A percentile compares a stretch with the other conserved stretches of the same genome.
These are phyloP conservation scores for Oryza meridionalis DNA, from an alignment of 176 grass and related monocot genomes.

Conservation along the genomic window DNA sequence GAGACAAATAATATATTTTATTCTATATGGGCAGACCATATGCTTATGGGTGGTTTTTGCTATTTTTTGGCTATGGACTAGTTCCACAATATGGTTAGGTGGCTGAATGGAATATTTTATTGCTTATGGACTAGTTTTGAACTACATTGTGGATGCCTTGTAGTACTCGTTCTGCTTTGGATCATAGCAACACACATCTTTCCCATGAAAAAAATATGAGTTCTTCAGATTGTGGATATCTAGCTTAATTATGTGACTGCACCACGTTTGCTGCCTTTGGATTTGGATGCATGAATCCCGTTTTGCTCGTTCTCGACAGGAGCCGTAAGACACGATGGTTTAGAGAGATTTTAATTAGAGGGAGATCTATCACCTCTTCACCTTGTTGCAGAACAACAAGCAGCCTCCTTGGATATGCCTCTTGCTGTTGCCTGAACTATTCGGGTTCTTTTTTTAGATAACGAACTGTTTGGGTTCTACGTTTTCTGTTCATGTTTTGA, in stretches of 20 bases:
- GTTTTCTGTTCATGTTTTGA: not conserved
- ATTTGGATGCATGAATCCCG: conserved; percentile 1
- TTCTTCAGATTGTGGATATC: not conserved
- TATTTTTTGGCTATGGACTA: no score
- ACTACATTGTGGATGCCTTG: no score
- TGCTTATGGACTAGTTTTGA: no score
- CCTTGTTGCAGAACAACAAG: conserved; percentile 28
- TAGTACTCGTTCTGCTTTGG: not conserved
- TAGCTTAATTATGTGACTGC: not conserved
- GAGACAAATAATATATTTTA: no score
- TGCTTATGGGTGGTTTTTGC: no score
- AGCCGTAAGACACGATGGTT: conserved; percentile 33
- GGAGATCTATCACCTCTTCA: not conserved
- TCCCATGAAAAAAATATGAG: not conserved
- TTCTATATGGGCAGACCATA: no score
- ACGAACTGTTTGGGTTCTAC: not conserved
- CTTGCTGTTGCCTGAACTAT: not conserved
- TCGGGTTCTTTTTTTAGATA: not conserved
- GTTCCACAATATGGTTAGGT: no score
- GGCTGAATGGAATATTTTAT: no score
- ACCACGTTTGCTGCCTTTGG: not conserved
- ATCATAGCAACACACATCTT: not conserved
- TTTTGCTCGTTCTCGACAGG: conserved; percentile 32
- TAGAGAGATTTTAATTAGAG: not conserved
- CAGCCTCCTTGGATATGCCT: conserved; percentile 39